Conservation (phyloP, 306 rosid species). For the Cucurbita ficifolia region DNA sequence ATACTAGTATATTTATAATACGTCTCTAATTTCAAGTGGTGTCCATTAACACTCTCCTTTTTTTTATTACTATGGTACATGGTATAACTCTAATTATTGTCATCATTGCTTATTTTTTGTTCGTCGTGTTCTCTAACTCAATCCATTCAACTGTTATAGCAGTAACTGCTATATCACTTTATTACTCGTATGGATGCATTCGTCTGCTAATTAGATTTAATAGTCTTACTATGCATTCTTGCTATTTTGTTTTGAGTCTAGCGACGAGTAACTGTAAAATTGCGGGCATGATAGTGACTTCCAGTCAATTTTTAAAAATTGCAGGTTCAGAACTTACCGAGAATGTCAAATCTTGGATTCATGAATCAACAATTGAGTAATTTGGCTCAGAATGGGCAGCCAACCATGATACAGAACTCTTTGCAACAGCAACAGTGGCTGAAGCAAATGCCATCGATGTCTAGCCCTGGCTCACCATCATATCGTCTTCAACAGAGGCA, state of each 20-base stretch:
- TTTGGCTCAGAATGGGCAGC: conserved; percentile 84
- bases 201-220: background rate
- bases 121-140: background rate
- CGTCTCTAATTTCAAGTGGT: background rate
- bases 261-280: background rate
- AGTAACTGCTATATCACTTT: background rate
- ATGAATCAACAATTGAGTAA: conserved; percentile 69
- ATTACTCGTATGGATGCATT: background rate
- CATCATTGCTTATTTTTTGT: background rate
- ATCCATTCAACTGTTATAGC: background rate
- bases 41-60: background rate
- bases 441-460: conserved; percentile 65
- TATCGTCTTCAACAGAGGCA: conserved; percentile 61
- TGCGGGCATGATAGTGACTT: background rate
- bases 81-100: background rate
- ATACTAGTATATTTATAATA: background rate
- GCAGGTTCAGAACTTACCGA: conserved; percentile 70
- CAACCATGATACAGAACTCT: conserved; percentile 47
- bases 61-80: background rate
- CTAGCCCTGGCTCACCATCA: conserved; percentile 55
- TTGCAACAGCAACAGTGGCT: conserved; percentile 76
- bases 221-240: background rate
- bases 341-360: conserved; percentile 67
- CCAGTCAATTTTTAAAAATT: conserved; percentile 3
- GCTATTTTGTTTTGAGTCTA: background rate